phyloP scores from a whole-genome alignment of 2,329 filamentous ascomycete species.

The Ascochyta pisi region DNA sequence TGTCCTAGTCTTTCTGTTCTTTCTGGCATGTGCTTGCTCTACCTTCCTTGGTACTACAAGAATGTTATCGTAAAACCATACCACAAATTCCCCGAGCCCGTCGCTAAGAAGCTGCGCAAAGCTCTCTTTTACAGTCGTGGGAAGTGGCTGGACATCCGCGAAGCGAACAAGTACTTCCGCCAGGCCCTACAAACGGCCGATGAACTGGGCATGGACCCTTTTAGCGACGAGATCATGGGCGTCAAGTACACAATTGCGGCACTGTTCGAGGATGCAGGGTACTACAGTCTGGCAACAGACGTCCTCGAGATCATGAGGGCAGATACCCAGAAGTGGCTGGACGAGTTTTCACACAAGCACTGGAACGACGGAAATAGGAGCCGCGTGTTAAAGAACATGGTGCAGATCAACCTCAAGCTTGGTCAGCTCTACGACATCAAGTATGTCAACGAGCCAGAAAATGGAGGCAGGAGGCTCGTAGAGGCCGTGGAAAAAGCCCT shows the following conservation, averaged over 20 bases:
- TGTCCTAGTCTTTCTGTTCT: constrained; percentile 47
- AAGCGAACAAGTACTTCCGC: constrained; percentile 84
- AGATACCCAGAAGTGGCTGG: constrained; percentile 67
- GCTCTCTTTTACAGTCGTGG: constrained; percentile 81
- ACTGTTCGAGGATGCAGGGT: constrained; percentile 79
- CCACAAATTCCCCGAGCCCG: constrained; percentile 69
- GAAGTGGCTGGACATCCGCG: constrained; percentile 72
- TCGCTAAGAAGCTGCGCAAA: constrained; percentile 79
- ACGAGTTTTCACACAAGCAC: constrained; percentile 52
- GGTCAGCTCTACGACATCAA: constrained; percentile 81
- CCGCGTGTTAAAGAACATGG: constrained; percentile 73
- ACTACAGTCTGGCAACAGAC: constrained; percentile 73
- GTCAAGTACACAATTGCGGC: constrained; percentile 82
- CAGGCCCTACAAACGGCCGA: constrained; percentile 77
- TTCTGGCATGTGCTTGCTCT: constrained; percentile 48
- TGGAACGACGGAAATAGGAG: constrained; percentile 60
- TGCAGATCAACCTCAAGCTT: constrained; percentile 82
- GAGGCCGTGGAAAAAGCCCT: constrained; percentile 84
- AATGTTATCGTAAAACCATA: constrained; percentile 57
- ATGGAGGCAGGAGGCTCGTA: constrained; percentile 76
- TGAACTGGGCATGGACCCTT: constrained; percentile 80
- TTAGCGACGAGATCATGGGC: constrained; percentile 88
- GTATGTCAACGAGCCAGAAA: constrained; percentile 74
- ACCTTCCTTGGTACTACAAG: constrained; percentile 56
- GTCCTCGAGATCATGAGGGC: constrained; percentile 77